Base-by-base conservation (phyloP, 257 asterid species). In the Gardenia jasminoides region DNA sequence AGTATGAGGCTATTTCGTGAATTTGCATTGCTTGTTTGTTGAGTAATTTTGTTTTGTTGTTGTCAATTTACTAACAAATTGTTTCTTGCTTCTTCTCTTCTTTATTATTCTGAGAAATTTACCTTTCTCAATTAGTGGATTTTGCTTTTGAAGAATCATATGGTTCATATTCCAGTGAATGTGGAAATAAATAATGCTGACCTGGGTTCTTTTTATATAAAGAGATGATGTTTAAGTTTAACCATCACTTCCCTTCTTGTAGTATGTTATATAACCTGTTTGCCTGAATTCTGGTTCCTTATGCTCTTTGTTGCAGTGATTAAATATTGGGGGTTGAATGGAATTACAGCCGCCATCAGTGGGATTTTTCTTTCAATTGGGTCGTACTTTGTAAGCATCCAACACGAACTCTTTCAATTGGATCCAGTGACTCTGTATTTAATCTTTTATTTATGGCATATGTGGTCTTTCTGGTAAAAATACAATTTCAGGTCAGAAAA, bases 371-470 rank as follows among this genome's bases (percentile, higher is more conserved):
- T 86, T 26, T 75, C 82, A 54, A 50, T 86, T 50, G 96, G 97
- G 58, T 84, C 88, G 24, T 94, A 92, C 78, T 87, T 94, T 30
- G 98, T 94, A 89, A 91, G 96, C 81, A 74, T 73, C 77, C 68
- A 48, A 3, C 74, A 44, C 2, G 8, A 46, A 26, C 20, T 77
- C 69, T 13, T 20, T 47, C 19, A 66, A 64, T 75, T 65, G 43
- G 22, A 50, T 72, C 1, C 71, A 48, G 31, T 31, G 30, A 15
- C 22, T 74, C 41, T 22, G 10, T 50, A 11, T 31, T 66, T n/a
- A 7, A 43, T 76, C 4, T 67, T 28, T 22, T 59, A 24, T 41
- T 62, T 26, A 26, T 6, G 11, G 10, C 17, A 62, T 26, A 62
- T 10, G 31, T n/a, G 44, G 43, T 39, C 41, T 75, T 26, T n/a